Conservation (phyloP, 2,329 filamentous ascomycete species). For the Leptographium wingfieldii region DNA sequence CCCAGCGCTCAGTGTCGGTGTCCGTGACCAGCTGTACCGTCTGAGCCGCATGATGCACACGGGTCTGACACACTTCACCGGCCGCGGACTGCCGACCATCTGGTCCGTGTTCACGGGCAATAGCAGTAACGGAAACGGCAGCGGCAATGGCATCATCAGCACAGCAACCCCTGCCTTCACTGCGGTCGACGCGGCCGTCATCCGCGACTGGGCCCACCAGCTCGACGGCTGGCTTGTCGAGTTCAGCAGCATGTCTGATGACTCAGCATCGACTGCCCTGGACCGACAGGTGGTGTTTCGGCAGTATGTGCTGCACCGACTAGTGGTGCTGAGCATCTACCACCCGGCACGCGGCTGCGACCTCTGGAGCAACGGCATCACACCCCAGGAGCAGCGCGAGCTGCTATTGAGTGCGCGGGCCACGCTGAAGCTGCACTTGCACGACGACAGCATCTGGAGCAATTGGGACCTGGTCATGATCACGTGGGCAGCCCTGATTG, state of each 20-base stretch:
- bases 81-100: constrained; percentile 11
- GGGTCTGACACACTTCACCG: constrained; percentile 10
- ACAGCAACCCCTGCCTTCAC: constrained; percentile 1
- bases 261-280: background rate
- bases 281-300: constrained; percentile 8
- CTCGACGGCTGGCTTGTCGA: constrained; percentile 11
- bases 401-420: constrained; percentile 9
- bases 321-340: constrained; percentile 11
- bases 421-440: constrained; percentile 9
- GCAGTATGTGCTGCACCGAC: constrained; percentile 11
- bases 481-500: constrained; percentile 11
- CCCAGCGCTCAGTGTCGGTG: constrained; percentile 3
- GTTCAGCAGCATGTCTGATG: constrained; percentile 2
- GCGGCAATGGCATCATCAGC: background rate
- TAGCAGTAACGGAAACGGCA: background rate
- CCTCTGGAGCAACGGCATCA: constrained; percentile 8
- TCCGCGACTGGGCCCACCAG: constrained; percentile 12
- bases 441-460: constrained; percentile 11
- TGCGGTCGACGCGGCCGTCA: constrained; percentile 9
- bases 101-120: constrained; percentile 8
- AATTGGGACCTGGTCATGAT: constrained; percentile 13
- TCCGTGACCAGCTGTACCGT: constrained; percentile 10
- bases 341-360: constrained; percentile 11
- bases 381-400: constrained; percentile 10
- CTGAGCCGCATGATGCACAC: constrained; percentile 12